Evolutionary conservation across 176 grass and related monocot species (phyloP).

Genomic region (Cenchrus americanus): DNA sequence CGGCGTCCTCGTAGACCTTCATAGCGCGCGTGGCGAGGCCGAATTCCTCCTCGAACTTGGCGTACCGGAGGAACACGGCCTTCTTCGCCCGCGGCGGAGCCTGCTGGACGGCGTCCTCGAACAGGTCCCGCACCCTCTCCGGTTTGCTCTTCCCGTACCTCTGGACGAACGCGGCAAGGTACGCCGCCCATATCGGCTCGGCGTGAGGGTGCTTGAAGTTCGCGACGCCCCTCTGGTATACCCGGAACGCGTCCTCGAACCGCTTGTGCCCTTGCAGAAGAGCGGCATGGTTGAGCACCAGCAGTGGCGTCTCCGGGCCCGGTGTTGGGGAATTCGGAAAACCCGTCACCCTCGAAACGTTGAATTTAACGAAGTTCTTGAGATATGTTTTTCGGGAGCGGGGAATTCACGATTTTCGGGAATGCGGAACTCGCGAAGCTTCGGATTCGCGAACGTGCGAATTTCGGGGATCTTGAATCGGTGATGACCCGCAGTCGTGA

Average conservation of each 20-base stretch:
- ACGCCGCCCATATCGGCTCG: conserved; percentile 71
- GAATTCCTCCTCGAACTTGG: conserved; percentile 74
- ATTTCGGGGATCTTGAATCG: too few relatives aligned
- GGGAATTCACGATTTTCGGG: too few relatives aligned
- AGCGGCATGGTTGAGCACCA: conserved; percentile 68
- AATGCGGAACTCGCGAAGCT: too few relatives aligned
- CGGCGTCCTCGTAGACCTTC: conserved; percentile 70
- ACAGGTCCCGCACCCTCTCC: conserved; percentile 71
- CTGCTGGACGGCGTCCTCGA: conserved; percentile 60
- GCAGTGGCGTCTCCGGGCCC: conserved; percentile 61
- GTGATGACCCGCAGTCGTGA: too few relatives aligned
- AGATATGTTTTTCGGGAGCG: too few relatives aligned
- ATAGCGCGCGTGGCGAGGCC: conserved; percentile 67
- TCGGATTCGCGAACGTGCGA: too few relatives aligned
- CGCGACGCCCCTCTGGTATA: conserved; percentile 66
- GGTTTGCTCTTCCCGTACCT: conserved; percentile 55
- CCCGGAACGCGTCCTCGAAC: conserved; percentile 86
- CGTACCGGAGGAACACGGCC: conserved; percentile 61
- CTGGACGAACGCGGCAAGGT: conserved; percentile 64
- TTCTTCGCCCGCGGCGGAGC: conserved; percentile 55
- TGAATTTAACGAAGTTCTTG: too few relatives aligned
- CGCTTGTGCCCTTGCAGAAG: conserved; percentile 52
- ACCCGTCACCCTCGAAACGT: too few relatives aligned
- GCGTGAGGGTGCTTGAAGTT: conserved; percentile 72
- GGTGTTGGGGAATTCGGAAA: too few relatives aligned